Evolutionary conservation across 768 basidiomycete species (phyloP).

Genomic region (Plicaturopsis crispa): DNA sequence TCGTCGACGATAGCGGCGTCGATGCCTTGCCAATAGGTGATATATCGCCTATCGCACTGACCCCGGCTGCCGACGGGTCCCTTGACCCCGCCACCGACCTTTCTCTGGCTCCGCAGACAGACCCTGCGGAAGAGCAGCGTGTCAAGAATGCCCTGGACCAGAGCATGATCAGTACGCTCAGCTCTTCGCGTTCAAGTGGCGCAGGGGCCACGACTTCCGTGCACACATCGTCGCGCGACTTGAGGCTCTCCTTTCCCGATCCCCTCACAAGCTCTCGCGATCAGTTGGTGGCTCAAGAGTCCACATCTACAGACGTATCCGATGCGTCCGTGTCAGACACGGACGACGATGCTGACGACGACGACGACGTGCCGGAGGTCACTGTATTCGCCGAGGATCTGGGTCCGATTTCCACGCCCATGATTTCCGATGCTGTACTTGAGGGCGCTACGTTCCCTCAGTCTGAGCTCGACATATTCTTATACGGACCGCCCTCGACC

Average conservation of each 20-base stretch:
- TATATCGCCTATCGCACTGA: neutral
- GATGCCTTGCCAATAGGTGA: constrained; percentile 17
- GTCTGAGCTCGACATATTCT: constrained; percentile 48
- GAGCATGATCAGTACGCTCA: constrained; percentile 76
- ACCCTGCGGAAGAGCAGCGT: constrained; percentile 54
- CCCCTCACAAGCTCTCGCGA: constrained; percentile 67
- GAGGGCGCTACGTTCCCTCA: constrained; percentile 17
- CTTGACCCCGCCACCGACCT: constrained; percentile 18
- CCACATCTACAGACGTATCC: too few species aligned
- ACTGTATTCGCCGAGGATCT: constrained; percentile 20
- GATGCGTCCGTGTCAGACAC: constrained; percentile 34
- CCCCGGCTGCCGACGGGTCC: neutral
- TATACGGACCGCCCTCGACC: constrained; percentile 57
- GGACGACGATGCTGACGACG: constrained; percentile 12
- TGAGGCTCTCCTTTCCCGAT: constrained; percentile 78
- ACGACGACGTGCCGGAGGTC: constrained; percentile 20
- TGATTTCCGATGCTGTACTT: constrained; percentile 20
- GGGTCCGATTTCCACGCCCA: constrained; percentile 25
- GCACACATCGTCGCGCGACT: constrained; percentile 60
- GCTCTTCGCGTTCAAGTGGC: constrained; percentile 60
- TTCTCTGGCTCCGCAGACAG: constrained; percentile 23
- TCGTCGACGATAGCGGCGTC: constrained; percentile 56
- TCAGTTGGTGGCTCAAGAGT: constrained; percentile 51
- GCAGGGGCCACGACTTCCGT: constrained; percentile 38
- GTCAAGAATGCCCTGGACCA: constrained; percentile 75